phyloP scores from a whole-genome alignment of 148 eudicot genomes.

The Tetragonia tetragonoides region DNA sequence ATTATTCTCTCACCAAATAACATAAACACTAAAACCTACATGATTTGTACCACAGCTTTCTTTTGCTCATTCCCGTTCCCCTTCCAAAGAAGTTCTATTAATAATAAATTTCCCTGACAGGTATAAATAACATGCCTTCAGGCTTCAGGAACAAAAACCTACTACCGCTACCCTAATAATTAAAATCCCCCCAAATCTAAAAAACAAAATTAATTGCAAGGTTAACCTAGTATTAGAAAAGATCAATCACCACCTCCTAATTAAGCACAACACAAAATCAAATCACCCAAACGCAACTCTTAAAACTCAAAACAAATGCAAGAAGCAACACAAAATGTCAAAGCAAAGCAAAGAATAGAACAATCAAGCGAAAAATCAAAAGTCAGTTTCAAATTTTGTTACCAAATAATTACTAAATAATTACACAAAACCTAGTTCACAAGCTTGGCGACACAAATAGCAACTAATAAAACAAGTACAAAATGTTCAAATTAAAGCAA shows the following conservation, averaged over 20 bases:
- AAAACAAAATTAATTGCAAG: not conserved
- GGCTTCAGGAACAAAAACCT: not conserved
- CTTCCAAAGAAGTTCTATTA: not conserved
- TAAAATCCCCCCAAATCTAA: not conserved
- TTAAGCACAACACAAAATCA: not conserved
- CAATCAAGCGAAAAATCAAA: not conserved
- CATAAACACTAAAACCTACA: not conserved
- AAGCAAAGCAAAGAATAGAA: not conserved
- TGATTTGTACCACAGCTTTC: not conserved
- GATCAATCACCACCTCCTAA: not conserved
- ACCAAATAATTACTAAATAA: not conserved
- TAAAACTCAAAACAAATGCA: too few relatives aligned
- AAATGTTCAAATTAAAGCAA: too few relatives aligned
- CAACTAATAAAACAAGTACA: too few relatives aligned
- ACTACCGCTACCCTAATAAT: not conserved
- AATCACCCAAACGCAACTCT: not conserved
- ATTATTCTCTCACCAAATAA: not conserved
- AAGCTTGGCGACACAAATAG: too few relatives aligned
- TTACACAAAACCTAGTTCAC: too few relatives aligned
- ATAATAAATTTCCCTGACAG: not conserved
- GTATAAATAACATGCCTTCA: not conserved
- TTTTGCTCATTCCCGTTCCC: not conserved
- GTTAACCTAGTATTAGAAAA: not conserved
- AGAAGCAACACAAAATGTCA: too few relatives aligned
- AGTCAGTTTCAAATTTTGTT: too few relatives aligned